Base-by-base conservation (phyloP, 495 filamentous ascomycete genomes). In the Collariella sp. region DNA sequence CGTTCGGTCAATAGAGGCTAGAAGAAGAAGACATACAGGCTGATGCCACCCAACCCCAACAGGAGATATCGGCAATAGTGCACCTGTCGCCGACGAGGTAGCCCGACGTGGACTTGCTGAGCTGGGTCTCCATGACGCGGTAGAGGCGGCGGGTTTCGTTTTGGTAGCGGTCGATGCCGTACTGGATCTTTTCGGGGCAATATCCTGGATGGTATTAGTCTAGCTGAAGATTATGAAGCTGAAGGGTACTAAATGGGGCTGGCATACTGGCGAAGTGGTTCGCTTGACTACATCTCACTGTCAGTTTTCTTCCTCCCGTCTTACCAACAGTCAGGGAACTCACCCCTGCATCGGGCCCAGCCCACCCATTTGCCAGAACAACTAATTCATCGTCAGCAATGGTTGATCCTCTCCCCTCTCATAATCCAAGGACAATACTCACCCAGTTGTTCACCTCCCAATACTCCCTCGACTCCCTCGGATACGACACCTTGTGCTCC, bases 271-370 rank as follows among this genome's bases (percentile, higher is more conserved):
- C 71, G 71, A 96, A 96, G 68, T 96, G 91, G 71, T 95, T 94
- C 5, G 89, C 82, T 67, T 96, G 74, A 9, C 66, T 67, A 10
- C 10, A 23, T 38, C 10, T 13, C 11, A 20, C 18, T 38, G 44
- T 65, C 23, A 67, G 58, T 40, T 15, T 19, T 16, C 7, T 36
- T 7, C 33, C 9, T 39, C 24, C 12, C 20, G 22, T 19, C 18
- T 3, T 7, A 2, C 35, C 3, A 1, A 11, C 5, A 15, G 40
- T 2, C 22, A 20, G 24, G 1, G 15, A n/a, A 57, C 58, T 7
- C 35, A 61, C 50, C 86, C 89, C 66, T 96, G 90, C 89, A 95
- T 95, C 11, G 91, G 91, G 2, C 90, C 91, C 5, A 96, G 73
- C 20, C 90, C 90, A 2, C 86, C 86, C 73, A 76, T 76, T 56